phyloP scores from a whole-genome alignment of 2,329 filamentous ascomycete species.

The Paraphaeosphaeria sporulosa region DNA sequence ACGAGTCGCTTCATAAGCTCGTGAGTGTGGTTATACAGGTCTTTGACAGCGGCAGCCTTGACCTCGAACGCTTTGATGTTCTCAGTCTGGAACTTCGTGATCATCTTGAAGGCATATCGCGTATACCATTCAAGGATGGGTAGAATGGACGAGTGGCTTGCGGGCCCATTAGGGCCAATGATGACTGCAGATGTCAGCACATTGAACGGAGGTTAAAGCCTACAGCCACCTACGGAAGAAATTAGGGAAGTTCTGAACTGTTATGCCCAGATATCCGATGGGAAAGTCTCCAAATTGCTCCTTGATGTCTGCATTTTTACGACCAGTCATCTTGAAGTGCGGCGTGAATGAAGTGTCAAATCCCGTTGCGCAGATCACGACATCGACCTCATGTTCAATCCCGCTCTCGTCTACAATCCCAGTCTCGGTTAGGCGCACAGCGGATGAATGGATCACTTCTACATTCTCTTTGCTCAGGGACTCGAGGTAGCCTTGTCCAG shows the following conservation, averaged over 20 bases:
- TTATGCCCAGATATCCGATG: neutral
- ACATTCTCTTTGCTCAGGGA: conserved; percentile 10
- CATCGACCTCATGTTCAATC: conserved; percentile 36
- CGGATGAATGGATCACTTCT: neutral
- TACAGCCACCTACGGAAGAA: neutral
- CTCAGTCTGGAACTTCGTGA: conserved; percentile 12
- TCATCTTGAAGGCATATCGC: conserved; percentile 10
- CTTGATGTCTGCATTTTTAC: conserved; percentile 8
- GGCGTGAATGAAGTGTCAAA: conserved; percentile 35
- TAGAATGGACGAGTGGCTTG: conserved; percentile 10
- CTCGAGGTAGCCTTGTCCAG: conserved; percentile 8
- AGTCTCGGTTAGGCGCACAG: neutral
- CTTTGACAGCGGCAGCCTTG: conserved; percentile 7
- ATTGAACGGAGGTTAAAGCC: neutral
- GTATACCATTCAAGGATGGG: conserved; percentile 10
- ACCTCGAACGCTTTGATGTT: conserved; percentile 6
- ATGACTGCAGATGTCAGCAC: neutral
- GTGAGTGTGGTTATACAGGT: conserved; percentile 5
- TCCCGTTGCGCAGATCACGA: conserved; percentile 47
- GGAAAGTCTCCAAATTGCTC: conserved; percentile 3
- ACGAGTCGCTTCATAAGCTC: conserved; percentile 13
- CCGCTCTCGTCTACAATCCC: conserved; percentile 8
- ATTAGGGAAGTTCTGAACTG: conserved; percentile 2
- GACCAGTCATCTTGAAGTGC: conserved; percentile 8
- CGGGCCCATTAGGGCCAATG: conserved; percentile 1